Evolutionary conservation across 148 eudicot genomes (phyloP).

Genomic region (Hydrangea macrophylla): DNA sequence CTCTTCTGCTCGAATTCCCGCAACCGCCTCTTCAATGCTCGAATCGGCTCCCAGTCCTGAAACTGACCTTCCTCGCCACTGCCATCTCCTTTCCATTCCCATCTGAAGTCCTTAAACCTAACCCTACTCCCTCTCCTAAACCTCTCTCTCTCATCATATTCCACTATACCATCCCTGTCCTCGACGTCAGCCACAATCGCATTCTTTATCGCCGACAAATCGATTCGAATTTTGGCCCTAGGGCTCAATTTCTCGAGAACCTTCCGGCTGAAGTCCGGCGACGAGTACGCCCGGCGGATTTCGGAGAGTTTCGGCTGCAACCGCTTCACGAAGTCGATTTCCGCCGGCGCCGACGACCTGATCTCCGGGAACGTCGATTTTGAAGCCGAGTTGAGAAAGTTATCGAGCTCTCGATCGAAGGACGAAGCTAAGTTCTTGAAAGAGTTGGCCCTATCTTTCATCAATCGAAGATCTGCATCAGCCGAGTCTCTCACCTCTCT

Average conservation of each 20-base stretch:
- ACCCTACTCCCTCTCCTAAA: slow-evolving; percentile 32
- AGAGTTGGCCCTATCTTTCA: slow-evolving; percentile 71
- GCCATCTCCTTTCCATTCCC: slow-evolving; percentile 40
- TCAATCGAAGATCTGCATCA: slow-evolving; percentile 73
- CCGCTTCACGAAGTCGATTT: slow-evolving; percentile 67
- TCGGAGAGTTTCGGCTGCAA: slow-evolving; percentile 74
- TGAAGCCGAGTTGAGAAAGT: slow-evolving; percentile 63
- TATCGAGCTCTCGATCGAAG: slow-evolving; percentile 69
- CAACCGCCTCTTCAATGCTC: slow-evolving; percentile 53
- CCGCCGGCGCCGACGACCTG: slow-evolving; percentile 36
- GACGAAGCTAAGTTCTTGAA: slow-evolving; percentile 72
- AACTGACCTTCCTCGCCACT: slow-evolving; percentile 38
- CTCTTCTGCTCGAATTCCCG: slow-evolving; percentile 66
- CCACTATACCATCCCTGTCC: slow-evolving; percentile 21
- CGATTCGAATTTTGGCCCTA: slow-evolving; percentile 54
- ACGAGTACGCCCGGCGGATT: slow-evolving; percentile 73
- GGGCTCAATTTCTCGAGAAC: slow-evolving; percentile 68
- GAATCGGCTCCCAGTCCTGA: slow-evolving; percentile 81
- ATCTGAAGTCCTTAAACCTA: slow-evolving; percentile 42
- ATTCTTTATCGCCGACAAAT: slow-evolving; percentile 68
- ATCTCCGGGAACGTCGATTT: slow-evolving; percentile 42
- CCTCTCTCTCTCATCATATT: slow-evolving; percentile 31
- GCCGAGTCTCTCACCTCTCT: slow-evolving; percentile 73
- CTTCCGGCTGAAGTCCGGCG: slow-evolving; percentile 69
- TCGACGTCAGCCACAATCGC: slow-evolving; percentile 67